These are phyloP conservation scores for Penstemon newberryi DNA, from an alignment of 257 asterid species.

Conservation along the genomic window DNA sequence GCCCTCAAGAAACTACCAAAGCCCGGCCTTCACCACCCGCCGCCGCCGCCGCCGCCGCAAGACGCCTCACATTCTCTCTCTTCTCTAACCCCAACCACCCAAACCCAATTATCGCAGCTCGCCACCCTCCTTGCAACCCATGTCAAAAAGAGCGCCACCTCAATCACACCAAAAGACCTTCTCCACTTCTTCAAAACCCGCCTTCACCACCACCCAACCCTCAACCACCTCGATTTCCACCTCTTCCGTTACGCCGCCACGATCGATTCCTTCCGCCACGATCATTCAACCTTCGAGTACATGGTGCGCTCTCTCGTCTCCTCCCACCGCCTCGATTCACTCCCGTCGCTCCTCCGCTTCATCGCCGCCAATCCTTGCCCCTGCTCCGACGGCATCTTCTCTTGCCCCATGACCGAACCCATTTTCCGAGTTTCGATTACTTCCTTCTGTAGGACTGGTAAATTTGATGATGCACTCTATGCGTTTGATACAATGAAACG, in stretches of 20 bases:
- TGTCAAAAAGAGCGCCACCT: constrained; percentile 40
- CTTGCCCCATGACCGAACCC: constrained; percentile 69
- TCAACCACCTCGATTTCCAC: constrained; percentile 83
- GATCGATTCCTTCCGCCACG: constrained; percentile 4
- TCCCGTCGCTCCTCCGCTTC: constrained; percentile 63
- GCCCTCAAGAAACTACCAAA: too few species aligned
- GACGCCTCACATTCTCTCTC: constrained; percentile 39
- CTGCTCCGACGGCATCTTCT: constrained; percentile 86
- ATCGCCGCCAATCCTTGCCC: constrained; percentile 89
- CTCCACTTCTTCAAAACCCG: constrained; percentile 64
- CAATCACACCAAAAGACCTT: constrained; percentile 60
- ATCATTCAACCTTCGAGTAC: constrained; percentile 82
- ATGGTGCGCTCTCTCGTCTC: constrained; percentile 72
- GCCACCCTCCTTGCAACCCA: constrained; percentile 46
- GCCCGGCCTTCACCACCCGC: too few species aligned
- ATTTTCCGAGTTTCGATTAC: constrained; percentile 65
- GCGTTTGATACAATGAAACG: constrained; percentile 73
- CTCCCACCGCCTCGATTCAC: constrained; percentile 74
- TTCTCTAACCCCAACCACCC: constrained; percentile 40
- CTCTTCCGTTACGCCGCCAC: constrained; percentile 82
- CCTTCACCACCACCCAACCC: constrained; percentile 74
- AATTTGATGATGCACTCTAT: constrained; percentile 53
- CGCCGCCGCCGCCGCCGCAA: too few species aligned
- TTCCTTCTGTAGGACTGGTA: constrained; percentile 65
- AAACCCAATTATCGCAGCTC: constrained; percentile 50